phyloP scores from a whole-genome alignment of 1,139 yeast genomes.

The Barnettozyma hawaiiensis region DNA sequence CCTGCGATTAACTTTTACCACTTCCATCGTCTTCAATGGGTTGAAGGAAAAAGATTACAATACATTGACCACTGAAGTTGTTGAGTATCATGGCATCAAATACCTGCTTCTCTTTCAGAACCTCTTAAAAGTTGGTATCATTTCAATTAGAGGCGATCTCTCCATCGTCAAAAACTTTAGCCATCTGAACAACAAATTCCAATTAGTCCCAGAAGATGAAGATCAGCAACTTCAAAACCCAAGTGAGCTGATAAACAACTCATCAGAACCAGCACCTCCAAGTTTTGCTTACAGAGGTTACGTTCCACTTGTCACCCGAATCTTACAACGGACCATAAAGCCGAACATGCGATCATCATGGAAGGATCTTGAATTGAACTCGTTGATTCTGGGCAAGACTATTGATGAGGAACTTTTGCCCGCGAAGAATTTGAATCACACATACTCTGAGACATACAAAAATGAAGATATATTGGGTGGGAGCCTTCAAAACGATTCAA shows the following conservation, averaged over 20 bases:
- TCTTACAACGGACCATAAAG: constrained; percentile 33
- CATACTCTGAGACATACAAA: constrained; percentile 7
- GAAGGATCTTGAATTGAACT: constrained; percentile 20
- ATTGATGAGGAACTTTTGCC: constrained; percentile 31
- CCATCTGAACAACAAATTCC: constrained; percentile 23
- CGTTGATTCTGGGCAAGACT: constrained; percentile 31
- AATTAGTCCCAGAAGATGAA: constrained; percentile 26
- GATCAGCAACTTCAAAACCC: constrained; percentile 12
- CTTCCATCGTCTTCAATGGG: constrained; percentile 60
- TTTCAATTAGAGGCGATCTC: constrained; percentile 26
- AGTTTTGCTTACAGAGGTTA: constrained; percentile 41
- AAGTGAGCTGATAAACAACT: constrained; percentile 25
- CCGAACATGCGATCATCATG: constrained; percentile 18
- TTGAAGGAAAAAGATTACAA: constrained; percentile 55
- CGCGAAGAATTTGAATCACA: constrained; percentile 25
- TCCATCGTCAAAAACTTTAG: constrained; percentile 30
- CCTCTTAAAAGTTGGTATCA: constrained; percentile 36
- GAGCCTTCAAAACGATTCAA: constrained; percentile 27
- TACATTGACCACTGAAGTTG: constrained; percentile 41
- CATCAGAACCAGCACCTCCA: constrained; percentile 28
- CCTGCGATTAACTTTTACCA: constrained; percentile 46
- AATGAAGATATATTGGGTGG: constrained; percentile 25
- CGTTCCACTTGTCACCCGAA: constrained; percentile 39
- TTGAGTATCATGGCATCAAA: constrained; percentile 56
- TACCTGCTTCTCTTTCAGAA: constrained; percentile 36